A percentile compares a stretch with the other conserved stretches of the same genome.
Evolutionary conservation across 1,284 basidiomycete species (phyloP).

Genomic region (Psilocybe mexicana): DNA sequence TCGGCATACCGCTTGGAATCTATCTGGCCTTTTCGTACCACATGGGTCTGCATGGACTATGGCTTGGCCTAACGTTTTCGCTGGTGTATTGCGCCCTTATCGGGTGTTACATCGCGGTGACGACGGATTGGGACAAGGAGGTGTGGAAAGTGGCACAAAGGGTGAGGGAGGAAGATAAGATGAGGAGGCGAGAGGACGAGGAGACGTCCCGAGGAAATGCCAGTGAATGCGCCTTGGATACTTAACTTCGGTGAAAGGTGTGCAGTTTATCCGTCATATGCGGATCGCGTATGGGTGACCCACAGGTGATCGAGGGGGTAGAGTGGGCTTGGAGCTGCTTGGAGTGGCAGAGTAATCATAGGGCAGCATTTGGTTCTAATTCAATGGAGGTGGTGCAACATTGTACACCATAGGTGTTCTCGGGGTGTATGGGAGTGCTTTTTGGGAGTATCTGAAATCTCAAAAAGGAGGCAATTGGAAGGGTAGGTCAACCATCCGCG

Average conservation of each 20-base stretch:
- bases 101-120: slow-evolving; percentile 51
- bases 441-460: no score
- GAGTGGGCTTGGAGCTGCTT: no score
- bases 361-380: no score
- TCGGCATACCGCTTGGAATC: slow-evolving; percentile 64
- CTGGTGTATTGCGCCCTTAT: slow-evolving; percentile 53
- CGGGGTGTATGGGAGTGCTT: no score
- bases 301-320: no score
- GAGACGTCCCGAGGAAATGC: neutral
- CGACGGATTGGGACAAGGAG: slow-evolving; percentile 65
- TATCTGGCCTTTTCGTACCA: slow-evolving; percentile 58
- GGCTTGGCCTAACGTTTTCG: slow-evolving; percentile 66
- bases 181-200: slow-evolving; percentile 13
- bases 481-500: no score
- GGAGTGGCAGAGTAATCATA: no score
- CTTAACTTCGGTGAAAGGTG: neutral
- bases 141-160: slow-evolving; percentile 58
- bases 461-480: no score
- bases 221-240: neutral
- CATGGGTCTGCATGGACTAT: slow-evolving; percentile 59
- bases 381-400: no score
- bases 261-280: no score
- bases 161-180: slow-evolving; percentile 38
- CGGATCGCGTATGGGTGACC: no score
- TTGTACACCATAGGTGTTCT: no score